Percentiles rank a stretch among this genome's conserved stretches.
These are phyloP conservation scores for Hyaloscypha hepaticicola DNA, from an alignment of 495 filamentous ascomycete species.

Conservation along the genomic window DNA sequence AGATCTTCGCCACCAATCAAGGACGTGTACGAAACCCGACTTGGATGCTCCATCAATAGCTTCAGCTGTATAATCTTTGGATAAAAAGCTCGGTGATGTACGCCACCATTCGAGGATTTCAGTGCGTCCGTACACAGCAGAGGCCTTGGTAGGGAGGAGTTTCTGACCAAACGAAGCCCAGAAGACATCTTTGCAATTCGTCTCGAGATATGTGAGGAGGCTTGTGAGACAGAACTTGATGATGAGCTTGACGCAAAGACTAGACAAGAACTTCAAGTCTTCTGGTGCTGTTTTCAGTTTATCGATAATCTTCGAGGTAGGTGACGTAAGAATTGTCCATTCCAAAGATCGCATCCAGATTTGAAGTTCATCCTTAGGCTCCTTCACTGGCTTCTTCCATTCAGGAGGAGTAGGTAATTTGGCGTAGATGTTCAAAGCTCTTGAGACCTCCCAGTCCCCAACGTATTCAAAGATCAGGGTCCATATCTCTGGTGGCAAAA, in stretches of 20 bases:
- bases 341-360: conserved; percentile 64
- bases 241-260: conserved; percentile 79
- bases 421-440: conserved; percentile 74
- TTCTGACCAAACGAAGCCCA: conserved; percentile 78
- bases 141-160: conserved; percentile 80
- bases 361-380: conserved; percentile 48
- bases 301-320: conserved; percentile 63
- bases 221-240: conserved; percentile 79
- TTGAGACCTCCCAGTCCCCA: conserved; percentile 86
- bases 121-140: conserved; percentile 78
- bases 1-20: conserved; percentile 89
- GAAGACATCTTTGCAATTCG: conserved; percentile 74
- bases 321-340: conserved; percentile 73
- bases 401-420: conserved; percentile 68
- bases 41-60: conserved; percentile 84
- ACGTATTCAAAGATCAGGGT: conserved; percentile 79
- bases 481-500: conserved; percentile 83
- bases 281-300: conserved; percentile 64
- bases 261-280: conserved; percentile 70
- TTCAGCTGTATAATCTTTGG: conserved; percentile 70
- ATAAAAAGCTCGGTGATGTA: conserved; percentile 70
- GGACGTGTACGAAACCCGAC: conserved; percentile 75
- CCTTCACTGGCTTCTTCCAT: conserved; percentile 55
- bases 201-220: conserved; percentile 78
- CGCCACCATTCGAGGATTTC: conserved; percentile 90